Conservation (phyloP, 352 stramenopile genomes). For the Pythium oligandrum region DNA sequence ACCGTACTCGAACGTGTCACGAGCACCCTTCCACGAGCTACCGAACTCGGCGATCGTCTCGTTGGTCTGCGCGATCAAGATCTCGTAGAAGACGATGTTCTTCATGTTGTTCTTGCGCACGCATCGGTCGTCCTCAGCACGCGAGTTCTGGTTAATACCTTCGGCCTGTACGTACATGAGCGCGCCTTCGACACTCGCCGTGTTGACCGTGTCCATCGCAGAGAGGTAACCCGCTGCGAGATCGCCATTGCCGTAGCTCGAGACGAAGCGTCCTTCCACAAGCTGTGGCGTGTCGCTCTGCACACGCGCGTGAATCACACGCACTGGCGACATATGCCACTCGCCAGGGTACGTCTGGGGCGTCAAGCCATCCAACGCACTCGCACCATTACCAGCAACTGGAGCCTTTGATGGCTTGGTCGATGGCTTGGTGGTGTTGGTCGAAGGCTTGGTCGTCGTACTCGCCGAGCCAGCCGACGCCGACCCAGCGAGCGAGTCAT, state of each 20-base stretch:
- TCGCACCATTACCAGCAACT: neutral
- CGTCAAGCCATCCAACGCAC: conserved; percentile 17
- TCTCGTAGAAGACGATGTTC: conserved; percentile 54
- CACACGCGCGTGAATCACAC: conserved; percentile 64
- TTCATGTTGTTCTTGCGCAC: conserved; percentile 48
- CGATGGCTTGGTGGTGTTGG: too few relatives aligned
- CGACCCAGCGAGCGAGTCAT: neutral
- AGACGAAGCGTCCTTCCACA: conserved; percentile 60
- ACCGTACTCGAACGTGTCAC: conserved; percentile 36
- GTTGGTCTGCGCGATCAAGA: conserved; percentile 42
- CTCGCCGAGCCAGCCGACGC: too few relatives aligned
- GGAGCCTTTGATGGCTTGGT: too few relatives aligned
- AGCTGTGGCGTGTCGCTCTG: conserved; percentile 68
- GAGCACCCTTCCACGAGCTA: conserved; percentile 17
- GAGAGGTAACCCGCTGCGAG: conserved; percentile 55
- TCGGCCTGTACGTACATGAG: conserved; percentile 85
- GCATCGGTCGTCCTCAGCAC: conserved; percentile 44
- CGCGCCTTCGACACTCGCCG: conserved; percentile 48
- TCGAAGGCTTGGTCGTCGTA: too few relatives aligned
- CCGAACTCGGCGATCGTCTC: conserved; percentile 36
- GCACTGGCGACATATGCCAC: conserved; percentile 68
- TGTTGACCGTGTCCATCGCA: conserved; percentile 30
- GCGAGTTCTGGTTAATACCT: conserved; percentile 67
- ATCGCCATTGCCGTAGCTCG: conserved; percentile 42
- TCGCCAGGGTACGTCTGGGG: conserved; percentile 23